A percentile compares a stretch with the other conserved stretches of the same genome.
Conservation (phyloP, 2,329 filamentous ascomycete genomes). For the Cryphonectria radicalis region DNA sequence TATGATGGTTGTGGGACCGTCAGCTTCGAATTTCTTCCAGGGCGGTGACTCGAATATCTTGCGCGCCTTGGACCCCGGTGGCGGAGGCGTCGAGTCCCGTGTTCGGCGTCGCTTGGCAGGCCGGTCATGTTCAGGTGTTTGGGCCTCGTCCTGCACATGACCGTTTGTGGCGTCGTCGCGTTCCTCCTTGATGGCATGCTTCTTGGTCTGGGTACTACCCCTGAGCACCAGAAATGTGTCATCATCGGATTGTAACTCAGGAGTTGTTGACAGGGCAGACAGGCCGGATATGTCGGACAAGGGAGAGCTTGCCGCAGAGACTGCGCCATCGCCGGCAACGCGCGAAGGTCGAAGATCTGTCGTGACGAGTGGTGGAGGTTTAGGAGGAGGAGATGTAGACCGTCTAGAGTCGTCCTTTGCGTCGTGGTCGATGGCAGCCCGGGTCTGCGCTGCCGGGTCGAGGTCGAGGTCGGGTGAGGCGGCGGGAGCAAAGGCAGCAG, state of each 20-base stretch:
- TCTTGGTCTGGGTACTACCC: slow-evolving; percentile 32
- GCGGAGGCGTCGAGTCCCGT: slow-evolving; percentile 49
- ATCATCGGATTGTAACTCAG: slow-evolving; percentile 19
- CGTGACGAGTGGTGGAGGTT: slow-evolving; percentile 20
- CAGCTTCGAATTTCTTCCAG: slow-evolving; percentile 85
- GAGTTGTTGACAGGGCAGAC: slow-evolving; percentile 25
- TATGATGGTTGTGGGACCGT: slow-evolving; percentile 85
- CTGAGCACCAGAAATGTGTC: not conserved
- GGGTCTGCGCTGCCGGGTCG: slow-evolving; percentile 2
- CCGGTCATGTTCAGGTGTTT: slow-evolving; percentile 47
- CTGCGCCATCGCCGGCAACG: slow-evolving; percentile 11
- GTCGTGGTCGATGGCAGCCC: slow-evolving; percentile 4
- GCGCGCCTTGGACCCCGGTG: slow-evolving; percentile 42
- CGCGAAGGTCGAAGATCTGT: slow-evolving; percentile 6
- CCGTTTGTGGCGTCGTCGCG: slow-evolving; percentile 25
- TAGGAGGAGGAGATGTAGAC: slow-evolving; percentile 11
- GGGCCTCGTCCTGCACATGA: slow-evolving; percentile 26
- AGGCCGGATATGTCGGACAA: slow-evolving; percentile 18
- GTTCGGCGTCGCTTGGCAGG: slow-evolving; percentile 70
- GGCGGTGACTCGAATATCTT: slow-evolving; percentile 75
- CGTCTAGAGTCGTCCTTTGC: slow-evolving; percentile 3
- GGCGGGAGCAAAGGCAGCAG: slow-evolving; percentile 24
- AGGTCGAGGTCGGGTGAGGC: not conserved
- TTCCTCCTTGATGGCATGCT: slow-evolving; percentile 34
- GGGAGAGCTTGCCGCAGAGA: slow-evolving; percentile 25